Percentiles rank a stretch among this genome's conserved stretches.
These are phyloP conservation scores for Rhizomucor miehei DNA, from an alignment of 371 early-diverging fungal genomes.

Conservation along the genomic window DNA sequence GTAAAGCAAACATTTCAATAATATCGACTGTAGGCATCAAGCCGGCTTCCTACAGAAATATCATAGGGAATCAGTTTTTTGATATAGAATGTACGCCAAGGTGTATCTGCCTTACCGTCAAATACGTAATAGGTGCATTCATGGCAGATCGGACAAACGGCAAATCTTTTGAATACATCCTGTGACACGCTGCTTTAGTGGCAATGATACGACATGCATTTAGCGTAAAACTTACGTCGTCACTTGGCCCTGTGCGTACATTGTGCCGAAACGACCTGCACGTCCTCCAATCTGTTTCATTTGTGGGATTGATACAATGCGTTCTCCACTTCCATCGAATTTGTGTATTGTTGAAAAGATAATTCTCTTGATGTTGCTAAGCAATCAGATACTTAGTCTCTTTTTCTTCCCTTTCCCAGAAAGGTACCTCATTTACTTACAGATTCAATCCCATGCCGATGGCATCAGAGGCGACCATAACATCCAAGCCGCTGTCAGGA, in stretches of 20 bases:
- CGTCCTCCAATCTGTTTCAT: conserved; percentile 95
- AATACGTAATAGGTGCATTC: conserved; percentile 21
- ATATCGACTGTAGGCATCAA: conserved; percentile 79
- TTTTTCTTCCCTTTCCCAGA: neutral
- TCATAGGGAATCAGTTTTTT: neutral
- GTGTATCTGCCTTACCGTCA: conserved; percentile 21
- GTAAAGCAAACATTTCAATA: conserved; percentile 74
- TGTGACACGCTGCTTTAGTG: neutral
- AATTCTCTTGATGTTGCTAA: conserved; percentile 82
- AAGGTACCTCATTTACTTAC: conserved; percentile 34
- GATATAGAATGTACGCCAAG: neutral
- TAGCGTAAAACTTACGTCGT: conserved; percentile 48
- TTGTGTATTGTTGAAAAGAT: conserved; percentile 77
- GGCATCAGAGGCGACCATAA: conserved; percentile 94
- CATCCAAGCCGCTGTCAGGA: conserved; percentile 72
- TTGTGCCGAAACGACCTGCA: conserved; percentile 86
- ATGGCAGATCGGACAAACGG: conserved; percentile 30
- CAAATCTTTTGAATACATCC: conserved; percentile 25
- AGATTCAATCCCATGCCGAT: conserved; percentile 97
- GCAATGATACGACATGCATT: conserved; percentile 18
- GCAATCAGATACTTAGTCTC: neutral
- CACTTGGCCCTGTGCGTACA: conserved; percentile 61
- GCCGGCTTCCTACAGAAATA: conserved; percentile 62
- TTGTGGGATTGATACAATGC: conserved; percentile 66
- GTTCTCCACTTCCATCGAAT: conserved; percentile 66